Percentiles rank a stretch among this genome's conserved stretches.
phyloP scores from a whole-genome alignment of 2,329 filamentous ascomycete species.

The Cercospora nicotianae region DNA sequence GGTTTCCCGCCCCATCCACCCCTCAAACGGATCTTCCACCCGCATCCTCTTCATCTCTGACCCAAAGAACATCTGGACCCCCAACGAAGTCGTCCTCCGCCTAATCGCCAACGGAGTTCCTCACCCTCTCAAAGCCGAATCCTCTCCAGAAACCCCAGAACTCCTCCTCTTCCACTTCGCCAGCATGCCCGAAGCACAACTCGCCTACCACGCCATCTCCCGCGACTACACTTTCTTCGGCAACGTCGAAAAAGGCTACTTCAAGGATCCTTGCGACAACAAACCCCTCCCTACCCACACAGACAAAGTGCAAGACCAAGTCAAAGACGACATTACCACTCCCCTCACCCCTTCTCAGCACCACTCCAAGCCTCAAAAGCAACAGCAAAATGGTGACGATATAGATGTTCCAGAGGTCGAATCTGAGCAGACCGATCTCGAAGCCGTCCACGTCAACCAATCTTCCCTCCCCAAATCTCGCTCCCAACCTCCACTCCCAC shows the following conservation, averaged over 20 bases:
- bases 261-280: constrained; percentile 13
- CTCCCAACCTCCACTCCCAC: not conserved
- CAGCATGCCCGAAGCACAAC: constrained; percentile 13
- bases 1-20: constrained; percentile 13
- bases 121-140: constrained; percentile 5
- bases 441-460: no score
- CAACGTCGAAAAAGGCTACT: not conserved
- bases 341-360: no score
- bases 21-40: not conserved
- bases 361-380: no score
- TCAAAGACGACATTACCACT: no score
- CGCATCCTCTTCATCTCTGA: constrained; percentile 18
- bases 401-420: no score
- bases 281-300: no score
- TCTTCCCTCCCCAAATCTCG: not conserved
- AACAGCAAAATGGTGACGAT: no score
- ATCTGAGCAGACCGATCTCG: no score
- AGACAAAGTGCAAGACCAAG: no score
- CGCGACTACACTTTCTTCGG: constrained; percentile 9
- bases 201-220: not conserved
- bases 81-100: constrained; percentile 3
- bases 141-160: not conserved
- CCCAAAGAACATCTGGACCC: not conserved
- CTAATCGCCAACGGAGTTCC: constrained; percentile 6
- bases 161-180: constrained; percentile 17